Conservation (phyloP, 495 filamentous ascomycete genomes). For the Tuber indicum region DNA sequence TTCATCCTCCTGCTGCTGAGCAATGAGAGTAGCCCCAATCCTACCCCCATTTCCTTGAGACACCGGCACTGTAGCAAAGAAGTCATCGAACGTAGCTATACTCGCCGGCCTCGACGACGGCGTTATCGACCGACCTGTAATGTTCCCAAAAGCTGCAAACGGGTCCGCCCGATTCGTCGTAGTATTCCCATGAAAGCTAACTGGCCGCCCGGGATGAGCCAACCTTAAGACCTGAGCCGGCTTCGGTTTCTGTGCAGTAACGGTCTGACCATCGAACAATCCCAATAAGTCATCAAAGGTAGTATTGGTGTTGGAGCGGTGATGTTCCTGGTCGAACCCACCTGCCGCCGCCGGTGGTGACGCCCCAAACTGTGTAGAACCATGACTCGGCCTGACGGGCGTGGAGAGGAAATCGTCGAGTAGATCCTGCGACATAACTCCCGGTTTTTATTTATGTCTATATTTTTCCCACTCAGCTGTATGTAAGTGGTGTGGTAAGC, state of each 20-base stretch:
- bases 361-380: conserved; percentile 11
- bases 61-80: conserved; percentile 18
- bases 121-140: conserved; percentile 15
- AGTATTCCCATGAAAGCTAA: conserved; percentile 25
- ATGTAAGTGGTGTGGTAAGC: background rate
- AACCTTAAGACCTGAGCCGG: conserved; percentile 23
- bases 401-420: conserved; percentile 37
- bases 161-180: conserved; percentile 15
- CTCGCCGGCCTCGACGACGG: conserved; percentile 12
- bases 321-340: background rate
- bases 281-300: conserved; percentile 41
- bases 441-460: background rate
- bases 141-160: conserved; percentile 25
- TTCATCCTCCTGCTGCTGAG: conserved; percentile 8
- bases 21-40: background rate
- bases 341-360: conserved; percentile 1
- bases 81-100: conserved; percentile 3
- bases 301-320: conserved; percentile 9
- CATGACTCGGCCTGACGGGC: conserved; percentile 9
- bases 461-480: background rate
- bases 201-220: conserved; percentile 21
- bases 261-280: conserved; percentile 16
- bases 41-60: conserved; percentile 4
- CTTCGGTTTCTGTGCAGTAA: conserved; percentile 18
- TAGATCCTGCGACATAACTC: conserved; percentile 40